Conservation (phyloP, 768 basidiomycete genomes). For the Leccinum ochraceum region DNA sequence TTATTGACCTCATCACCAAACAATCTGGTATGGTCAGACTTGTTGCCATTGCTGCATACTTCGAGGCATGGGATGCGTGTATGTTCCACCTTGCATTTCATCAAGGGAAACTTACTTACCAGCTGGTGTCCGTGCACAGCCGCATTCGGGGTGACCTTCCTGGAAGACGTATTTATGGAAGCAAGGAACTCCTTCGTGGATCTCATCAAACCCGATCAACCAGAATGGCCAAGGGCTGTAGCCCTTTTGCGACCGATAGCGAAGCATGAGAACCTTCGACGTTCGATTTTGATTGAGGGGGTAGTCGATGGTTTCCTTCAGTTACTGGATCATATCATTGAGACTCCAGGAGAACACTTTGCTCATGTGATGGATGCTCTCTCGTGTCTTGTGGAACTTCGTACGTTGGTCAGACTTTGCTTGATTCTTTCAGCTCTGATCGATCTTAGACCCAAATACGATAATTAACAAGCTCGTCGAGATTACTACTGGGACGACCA, state of each 20-base stretch:
- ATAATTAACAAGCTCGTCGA: constrained; percentile 5
- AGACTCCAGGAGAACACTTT: constrained; percentile 9
- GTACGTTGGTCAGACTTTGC: neutral
- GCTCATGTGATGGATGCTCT: constrained; percentile 20
- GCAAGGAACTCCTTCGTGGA: constrained; percentile 7
- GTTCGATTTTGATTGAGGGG: constrained; percentile 3
- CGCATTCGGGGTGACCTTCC: neutral
- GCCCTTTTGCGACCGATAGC: constrained; percentile 19
- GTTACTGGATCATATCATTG: constrained; percentile 9
- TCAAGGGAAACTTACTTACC: neutral
- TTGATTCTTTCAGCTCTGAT: neutral
- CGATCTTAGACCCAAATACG: constrained; percentile 5
- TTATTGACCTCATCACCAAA: constrained; percentile 6
- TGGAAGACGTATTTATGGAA: constrained; percentile 6
- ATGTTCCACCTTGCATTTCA: neutral
- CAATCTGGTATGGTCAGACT: constrained; percentile 13
- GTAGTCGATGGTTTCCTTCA: constrained; percentile 14
- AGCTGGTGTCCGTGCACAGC: neutral
- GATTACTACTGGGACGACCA: neutral
- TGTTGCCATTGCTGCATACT: constrained; percentile 17
- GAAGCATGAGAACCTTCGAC: constrained; percentile 16
- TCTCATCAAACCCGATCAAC: constrained; percentile 8
- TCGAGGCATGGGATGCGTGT: constrained; percentile 14
- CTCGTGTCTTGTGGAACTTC: constrained; percentile 11
- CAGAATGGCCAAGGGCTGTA: constrained; percentile 18